A percentile compares a stretch with the other conserved stretches of the same genome.
Evolutionary conservation across 345 rosid species (phyloP).

Genomic region (Pugionium cornutum): DNA sequence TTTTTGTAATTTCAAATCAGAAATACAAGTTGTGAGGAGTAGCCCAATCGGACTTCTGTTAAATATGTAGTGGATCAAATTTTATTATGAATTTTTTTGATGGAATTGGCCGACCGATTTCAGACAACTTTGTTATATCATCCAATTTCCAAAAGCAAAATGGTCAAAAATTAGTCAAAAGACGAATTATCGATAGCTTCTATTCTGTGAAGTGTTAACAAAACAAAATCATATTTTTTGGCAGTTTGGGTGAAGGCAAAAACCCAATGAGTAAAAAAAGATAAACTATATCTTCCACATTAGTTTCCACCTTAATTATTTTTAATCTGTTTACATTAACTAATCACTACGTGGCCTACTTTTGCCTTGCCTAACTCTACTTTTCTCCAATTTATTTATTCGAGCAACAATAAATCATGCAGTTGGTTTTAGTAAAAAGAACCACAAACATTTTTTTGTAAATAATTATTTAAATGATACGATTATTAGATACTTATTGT

Average conservation of each 20-base stretch:
- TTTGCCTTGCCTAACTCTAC: constrained; percentile 37
- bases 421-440: no score
- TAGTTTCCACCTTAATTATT: constrained; percentile 26
- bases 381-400: constrained; percentile 8
- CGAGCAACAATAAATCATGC: constrained; percentile 1
- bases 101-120: no score
- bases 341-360: constrained; percentile 29
- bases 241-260: constrained; percentile 56
- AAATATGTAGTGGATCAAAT: no score
- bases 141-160: not conserved
- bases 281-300: constrained; percentile 40
- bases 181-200: no score
- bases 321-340: not conserved
- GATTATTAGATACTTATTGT: not conserved
- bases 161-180: not conserved
- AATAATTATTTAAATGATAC: no score
- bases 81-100: no score
- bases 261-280: constrained; percentile 19
- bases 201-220: no score
- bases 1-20: no score
- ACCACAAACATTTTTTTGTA: no score
- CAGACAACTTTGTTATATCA: no score
- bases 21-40: no score
- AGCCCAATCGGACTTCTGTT: no score
- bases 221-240: constrained; percentile 19